Percentiles rank a stretch among this genome's conserved stretches.
Evolutionary conservation across 2,329 filamentous ascomycete species (phyloP).

Genomic region (Aspergillus pseudoglaucus): DNA sequence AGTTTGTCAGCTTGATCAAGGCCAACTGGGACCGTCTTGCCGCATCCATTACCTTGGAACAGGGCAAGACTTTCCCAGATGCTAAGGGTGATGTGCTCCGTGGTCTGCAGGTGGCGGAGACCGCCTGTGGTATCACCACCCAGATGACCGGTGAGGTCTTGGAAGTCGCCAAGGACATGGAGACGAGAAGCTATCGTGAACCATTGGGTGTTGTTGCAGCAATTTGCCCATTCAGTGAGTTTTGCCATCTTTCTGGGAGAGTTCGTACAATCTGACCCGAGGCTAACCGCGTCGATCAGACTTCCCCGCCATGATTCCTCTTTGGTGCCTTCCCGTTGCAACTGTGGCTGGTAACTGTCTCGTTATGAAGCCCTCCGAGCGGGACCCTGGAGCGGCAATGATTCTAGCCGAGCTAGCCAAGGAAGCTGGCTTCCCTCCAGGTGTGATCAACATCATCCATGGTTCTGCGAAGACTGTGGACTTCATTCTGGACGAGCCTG

Average conservation of each 20-base stretch:
- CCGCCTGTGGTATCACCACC: constrained; percentile 60
- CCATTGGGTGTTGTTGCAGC: constrained; percentile 59
- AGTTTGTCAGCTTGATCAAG: constrained; percentile 57
- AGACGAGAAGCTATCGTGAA: constrained; percentile 60
- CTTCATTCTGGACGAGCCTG: constrained; percentile 62
- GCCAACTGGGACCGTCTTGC: constrained; percentile 61
- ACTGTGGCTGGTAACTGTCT: constrained; percentile 60
- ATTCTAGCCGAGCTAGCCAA: constrained; percentile 58
- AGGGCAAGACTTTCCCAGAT: constrained; percentile 63
- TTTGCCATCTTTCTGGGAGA: background rate
- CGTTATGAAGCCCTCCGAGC: constrained; percentile 61
- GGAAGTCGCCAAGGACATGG: constrained; percentile 65
- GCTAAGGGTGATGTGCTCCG: constrained; percentile 61
- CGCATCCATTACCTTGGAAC: constrained; percentile 60
- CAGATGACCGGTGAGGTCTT: constrained; percentile 61
- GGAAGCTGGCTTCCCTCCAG: constrained; percentile 59
- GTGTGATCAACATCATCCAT: constrained; percentile 62
- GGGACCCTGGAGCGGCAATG: constrained; percentile 60
- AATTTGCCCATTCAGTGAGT: constrained; percentile 60
- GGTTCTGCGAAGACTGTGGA: constrained; percentile 60
- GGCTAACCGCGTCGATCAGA: constrained; percentile 35
- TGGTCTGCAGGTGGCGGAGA: constrained; percentile 61
- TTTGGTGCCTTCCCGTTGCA: constrained; percentile 61
- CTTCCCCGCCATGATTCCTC: constrained; percentile 65
- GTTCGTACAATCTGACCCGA: constrained; percentile 1